Evolutionary conservation across 352 stramenopile species (phyloP).

Genomic region (Pythium coloratum): DNA sequence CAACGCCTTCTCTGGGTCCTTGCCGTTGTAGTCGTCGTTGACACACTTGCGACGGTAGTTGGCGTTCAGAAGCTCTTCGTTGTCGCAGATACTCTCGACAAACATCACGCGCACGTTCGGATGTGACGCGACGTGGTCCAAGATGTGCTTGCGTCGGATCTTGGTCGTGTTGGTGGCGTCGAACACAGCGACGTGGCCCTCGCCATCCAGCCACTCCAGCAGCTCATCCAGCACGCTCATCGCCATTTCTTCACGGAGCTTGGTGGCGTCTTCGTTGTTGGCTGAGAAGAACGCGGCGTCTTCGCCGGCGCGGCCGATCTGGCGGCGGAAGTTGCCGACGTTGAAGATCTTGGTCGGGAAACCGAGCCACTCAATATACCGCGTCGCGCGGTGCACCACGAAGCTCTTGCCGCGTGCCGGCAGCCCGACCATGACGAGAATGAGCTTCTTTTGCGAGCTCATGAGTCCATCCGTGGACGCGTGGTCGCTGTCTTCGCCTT

Average conservation of each 20-base stretch:
- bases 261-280: conserved; percentile 81
- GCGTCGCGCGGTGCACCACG: conserved; percentile 91
- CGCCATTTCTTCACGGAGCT: conserved; percentile 88
- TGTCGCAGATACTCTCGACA: conserved; percentile 95
- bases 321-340: conserved; percentile 91
- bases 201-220: conserved; percentile 88
- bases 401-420: conserved; percentile 95
- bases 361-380: conserved; percentile 93
- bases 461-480: conserved; percentile 55
- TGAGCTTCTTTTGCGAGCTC: conserved; percentile 83
- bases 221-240: conserved; percentile 87
- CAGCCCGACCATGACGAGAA: conserved; percentile 94
- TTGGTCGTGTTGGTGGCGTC: conserved; percentile 96
- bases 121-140: conserved; percentile 62
- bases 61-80: conserved; percentile 87
- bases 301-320: conserved; percentile 67
- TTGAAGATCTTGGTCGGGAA: conserved; percentile 94
- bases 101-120: conserved; percentile 90
- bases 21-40: conserved; percentile 91
- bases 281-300: conserved; percentile 91
- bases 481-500: conserved; percentile 17
- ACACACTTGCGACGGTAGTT: conserved; percentile 88
- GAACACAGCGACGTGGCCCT: conserved; percentile 93
- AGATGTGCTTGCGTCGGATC: conserved; percentile 54
- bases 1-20: conserved; percentile 84